Evolutionary conservation across 75 land plant species (phyloP), one percentile per base, ranked within the genome.

Genomic region (Pseudotsuga menziesii): DNA sequence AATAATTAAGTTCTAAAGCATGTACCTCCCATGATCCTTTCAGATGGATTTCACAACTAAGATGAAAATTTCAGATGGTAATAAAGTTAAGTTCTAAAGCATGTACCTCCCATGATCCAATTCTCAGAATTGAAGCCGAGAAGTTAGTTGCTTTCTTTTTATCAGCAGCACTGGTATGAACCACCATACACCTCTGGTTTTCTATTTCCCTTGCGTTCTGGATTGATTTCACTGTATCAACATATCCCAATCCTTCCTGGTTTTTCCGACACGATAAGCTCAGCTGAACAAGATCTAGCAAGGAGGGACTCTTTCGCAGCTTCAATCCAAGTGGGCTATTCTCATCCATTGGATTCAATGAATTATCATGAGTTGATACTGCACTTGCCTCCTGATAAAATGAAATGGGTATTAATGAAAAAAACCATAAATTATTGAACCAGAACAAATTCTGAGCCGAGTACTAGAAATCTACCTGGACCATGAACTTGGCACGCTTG

Each of bases 1-100:
- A 4, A 60, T 19, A 22, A 57, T n/a, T n/a, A n/a, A n/a, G n/a
- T 77, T 52, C 20, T 27, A 55, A 56, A 63, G 3, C 2, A 35
- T 64, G 73, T 73, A 90, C 98, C 96, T 93, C 87, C 96, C 96
- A 95, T 19, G 76, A 60, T 2, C 96, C 98, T n/a, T n/a, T n/a
- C n/a, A n/a, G n/a, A 39, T 39, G 41, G 41, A 44, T 44, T 44
- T 44, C 0, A 6, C 48, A 44, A 44, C 7, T 5, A 44, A 6
- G 7, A 44, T 44, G 48, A 44, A 59, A 4, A 20, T 20, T 20
- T 0, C 61, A 59, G 1, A 60, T 4, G 8, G 61, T 20, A 4
- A 60, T 19, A 22, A 57, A 29, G 57, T 77, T 52, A 57, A 29
- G 57, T 77, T 52, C 20, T 27, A 55, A 56, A 63, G 3, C 2